Evolutionary conservation across 371 early-diverging fungal species (phyloP).

Genomic region (Lichtheimia corymbifera): DNA sequence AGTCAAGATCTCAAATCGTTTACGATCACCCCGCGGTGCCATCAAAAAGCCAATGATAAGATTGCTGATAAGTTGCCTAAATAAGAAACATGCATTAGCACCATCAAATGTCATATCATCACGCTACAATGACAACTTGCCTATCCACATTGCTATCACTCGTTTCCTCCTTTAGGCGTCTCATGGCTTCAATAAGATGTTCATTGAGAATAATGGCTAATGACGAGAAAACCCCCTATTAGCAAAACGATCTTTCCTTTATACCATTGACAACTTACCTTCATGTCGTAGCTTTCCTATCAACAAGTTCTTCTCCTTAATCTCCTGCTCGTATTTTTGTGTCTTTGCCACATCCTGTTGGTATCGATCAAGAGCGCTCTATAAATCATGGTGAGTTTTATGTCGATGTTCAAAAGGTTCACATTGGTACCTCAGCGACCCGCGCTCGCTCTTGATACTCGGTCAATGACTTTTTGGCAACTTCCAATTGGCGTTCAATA

Average conservation of each 20-base stretch:
- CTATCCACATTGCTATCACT: conserved; percentile 82
- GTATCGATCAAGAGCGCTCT: conserved; percentile 55
- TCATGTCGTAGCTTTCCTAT: conserved; percentile 85
- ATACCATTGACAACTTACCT: conserved; percentile 26
- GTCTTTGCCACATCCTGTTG: conserved; percentile 62
- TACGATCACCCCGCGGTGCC: conserved; percentile 85
- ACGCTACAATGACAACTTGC: conserved; percentile 21
- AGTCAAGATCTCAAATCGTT: conserved; percentile 85
- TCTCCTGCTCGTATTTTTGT: conserved; percentile 68
- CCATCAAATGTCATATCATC: background rate
- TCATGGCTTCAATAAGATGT: conserved; percentile 84
- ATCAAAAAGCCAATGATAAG: conserved; percentile 83
- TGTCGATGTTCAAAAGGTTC: background rate
- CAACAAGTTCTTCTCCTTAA: conserved; percentile 71
- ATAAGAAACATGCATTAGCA: too few relatives aligned
- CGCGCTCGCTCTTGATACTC: conserved; percentile 63
- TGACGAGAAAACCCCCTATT: background rate
- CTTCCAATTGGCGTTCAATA: conserved; percentile 59
- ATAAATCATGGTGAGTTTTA: background rate
- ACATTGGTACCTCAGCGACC: conserved; percentile 54
- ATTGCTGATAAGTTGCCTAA: conserved; percentile 81
- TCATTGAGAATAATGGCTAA: conserved; percentile 79
- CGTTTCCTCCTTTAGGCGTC: conserved; percentile 76
- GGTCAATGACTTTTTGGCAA: conserved; percentile 51
- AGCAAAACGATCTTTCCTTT: background rate